phyloP scores from a whole-genome alignment of 371 early-diverging fungal species.

The Circinella minor region DNA sequence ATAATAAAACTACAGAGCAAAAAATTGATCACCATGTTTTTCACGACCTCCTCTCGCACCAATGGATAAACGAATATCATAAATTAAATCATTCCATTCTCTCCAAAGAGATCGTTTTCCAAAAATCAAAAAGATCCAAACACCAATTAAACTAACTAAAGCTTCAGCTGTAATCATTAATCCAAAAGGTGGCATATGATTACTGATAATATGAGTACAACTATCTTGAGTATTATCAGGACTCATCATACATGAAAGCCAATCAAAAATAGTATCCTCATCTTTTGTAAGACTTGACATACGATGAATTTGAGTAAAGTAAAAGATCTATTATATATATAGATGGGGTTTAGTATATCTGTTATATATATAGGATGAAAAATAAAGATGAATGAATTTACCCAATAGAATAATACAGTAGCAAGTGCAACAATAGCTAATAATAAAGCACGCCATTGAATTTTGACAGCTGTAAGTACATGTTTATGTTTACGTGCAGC shows the following conservation, averaged over 20 bases:
- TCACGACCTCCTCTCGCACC: conserved; percentile 37
- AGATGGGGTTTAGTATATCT: neutral
- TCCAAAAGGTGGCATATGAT: conserved; percentile 56
- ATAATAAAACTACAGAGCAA: conserved; percentile 10
- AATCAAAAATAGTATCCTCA: conserved; percentile 33
- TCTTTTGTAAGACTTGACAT: conserved; percentile 31
- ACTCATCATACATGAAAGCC: conserved; percentile 60
- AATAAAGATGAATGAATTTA: conserved; percentile 12
- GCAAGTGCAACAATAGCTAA: conserved; percentile 56
- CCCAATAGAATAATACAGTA: conserved; percentile 61
- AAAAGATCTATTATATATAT: conserved; percentile 42
- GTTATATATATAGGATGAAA: no score
- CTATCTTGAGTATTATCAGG: conserved; percentile 42
- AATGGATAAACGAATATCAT: conserved; percentile 46
- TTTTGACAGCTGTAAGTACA: conserved; percentile 62
- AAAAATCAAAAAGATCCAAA: conserved; percentile 63
- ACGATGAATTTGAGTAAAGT: conserved; percentile 58
- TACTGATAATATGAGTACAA: conserved; percentile 34
- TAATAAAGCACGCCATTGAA: conserved; percentile 73
- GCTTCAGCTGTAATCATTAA: conserved; percentile 65
- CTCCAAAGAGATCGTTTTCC: conserved; percentile 57
- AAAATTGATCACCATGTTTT: conserved; percentile 61
- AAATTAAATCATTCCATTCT: conserved; percentile 62
- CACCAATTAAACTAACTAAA: conserved; percentile 60
- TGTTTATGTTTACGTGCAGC: conserved; percentile 57